These are phyloP conservation scores for Saturnispora sanitii DNA, from an alignment of 805 yeast species.

Conservation along the genomic window DNA sequence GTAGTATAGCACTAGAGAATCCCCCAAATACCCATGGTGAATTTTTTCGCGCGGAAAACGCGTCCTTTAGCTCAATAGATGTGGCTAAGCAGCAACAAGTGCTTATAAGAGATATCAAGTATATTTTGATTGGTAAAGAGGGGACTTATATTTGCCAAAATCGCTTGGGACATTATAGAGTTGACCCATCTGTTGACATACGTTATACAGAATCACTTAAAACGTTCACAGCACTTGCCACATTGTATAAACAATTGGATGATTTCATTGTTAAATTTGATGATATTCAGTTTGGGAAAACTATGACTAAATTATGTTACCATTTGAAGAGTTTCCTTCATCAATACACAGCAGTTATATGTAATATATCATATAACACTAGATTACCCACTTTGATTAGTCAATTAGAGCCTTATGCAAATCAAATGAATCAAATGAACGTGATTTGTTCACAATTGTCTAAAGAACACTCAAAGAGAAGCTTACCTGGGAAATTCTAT, in stretches of 20 bases:
- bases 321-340: slow-evolving; percentile 41
- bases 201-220: slow-evolving; percentile 62
- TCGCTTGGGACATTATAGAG: slow-evolving; percentile 52
- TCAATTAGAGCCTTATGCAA: not conserved
- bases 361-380: slow-evolving; percentile 34
- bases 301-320: slow-evolving; percentile 62
- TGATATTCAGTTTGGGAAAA: slow-evolving; percentile 50
- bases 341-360: slow-evolving; percentile 26
- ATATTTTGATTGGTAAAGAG: slow-evolving; percentile 61
- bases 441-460: slow-evolving; percentile 21
- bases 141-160: slow-evolving; percentile 69
- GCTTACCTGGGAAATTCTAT: slow-evolving; percentile 22
- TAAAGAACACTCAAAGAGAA: slow-evolving; percentile 34
- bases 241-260: slow-evolving; percentile 46
- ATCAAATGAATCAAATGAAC: slow-evolving; percentile 2
- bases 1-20: not conserved
- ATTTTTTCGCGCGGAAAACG: not conserved
- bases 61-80: not conserved
- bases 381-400: slow-evolving; percentile 26
- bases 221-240: slow-evolving; percentile 52
- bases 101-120: slow-evolving; percentile 58
- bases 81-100: slow-evolving; percentile 52
- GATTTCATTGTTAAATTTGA: slow-evolving; percentile 55
- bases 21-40: not conserved
- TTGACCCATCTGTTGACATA: slow-evolving; percentile 64